phyloP scores from a whole-genome alignment of 306 rosid genomes.

The Vachellia collinsii region DNA sequence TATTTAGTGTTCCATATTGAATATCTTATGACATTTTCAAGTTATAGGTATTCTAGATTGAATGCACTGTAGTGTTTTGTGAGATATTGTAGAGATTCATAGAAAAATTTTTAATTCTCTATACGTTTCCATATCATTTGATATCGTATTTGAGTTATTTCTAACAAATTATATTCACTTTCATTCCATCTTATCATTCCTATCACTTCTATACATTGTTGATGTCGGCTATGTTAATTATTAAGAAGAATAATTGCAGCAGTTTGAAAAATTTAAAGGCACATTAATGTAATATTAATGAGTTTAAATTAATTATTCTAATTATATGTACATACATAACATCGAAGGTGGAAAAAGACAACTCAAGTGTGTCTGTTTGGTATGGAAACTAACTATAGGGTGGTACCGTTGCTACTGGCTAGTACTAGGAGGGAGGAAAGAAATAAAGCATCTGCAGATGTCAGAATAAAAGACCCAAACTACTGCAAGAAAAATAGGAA shows the following conservation, averaged over 20 bases:
- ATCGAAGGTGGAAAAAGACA: background rate
- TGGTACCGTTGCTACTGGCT: background rate
- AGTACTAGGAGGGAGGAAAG: background rate
- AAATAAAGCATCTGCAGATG: background rate
- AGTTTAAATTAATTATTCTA: background rate
- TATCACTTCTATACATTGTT: no score
- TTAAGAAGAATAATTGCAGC: background rate
- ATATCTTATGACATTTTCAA: no score
- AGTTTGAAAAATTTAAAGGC: background rate
- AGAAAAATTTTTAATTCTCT: no score
- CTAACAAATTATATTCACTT: no score
- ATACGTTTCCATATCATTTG: no score
- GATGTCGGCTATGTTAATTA: no score
- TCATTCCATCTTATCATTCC: no score
- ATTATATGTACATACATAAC: background rate
- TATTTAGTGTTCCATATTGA: no score
- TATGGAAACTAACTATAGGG: background rate
- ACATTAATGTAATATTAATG: background rate
- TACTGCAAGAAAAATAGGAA: background rate
- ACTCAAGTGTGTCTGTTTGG: background rate
- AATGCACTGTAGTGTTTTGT: no score
- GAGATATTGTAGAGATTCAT: no score
- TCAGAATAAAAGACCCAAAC: background rate
- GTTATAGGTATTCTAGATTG: no score
- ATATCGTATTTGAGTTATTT: no score